A percentile compares a stretch with the other conserved stretches of the same genome.
These are phyloP conservation scores for Berkeleyomyces basicola DNA, from an alignment of 2,329 filamentous ascomycete species.

Conservation along the genomic window DNA sequence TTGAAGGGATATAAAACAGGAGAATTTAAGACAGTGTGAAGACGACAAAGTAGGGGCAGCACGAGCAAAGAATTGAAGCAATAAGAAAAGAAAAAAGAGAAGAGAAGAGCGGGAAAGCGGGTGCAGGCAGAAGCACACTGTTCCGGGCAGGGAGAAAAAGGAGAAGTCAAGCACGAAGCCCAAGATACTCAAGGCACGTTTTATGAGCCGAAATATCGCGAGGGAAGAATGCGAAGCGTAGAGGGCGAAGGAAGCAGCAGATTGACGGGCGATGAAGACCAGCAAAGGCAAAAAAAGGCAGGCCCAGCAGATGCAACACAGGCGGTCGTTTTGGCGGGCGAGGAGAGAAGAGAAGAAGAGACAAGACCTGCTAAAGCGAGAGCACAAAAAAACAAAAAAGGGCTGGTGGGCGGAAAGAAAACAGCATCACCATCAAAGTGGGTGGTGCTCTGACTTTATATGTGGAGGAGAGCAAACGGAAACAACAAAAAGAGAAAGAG, in stretches of 20 bases:
- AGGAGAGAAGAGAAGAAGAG: conserved; percentile 1
- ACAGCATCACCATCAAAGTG: neutral
- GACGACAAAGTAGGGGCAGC: neutral
- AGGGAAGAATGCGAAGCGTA: too few species aligned
- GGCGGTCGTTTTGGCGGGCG: neutral
- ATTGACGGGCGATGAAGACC: neutral
- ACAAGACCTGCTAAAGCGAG: neutral
- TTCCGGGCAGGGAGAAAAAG: neutral
- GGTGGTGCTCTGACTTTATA: neutral
- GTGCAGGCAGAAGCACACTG: neutral
- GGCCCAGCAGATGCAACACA: neutral
- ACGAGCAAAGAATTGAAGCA: neutral
- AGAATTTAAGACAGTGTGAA: neutral
- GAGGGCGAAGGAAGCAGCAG: neutral
- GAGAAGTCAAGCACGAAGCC: neutral
- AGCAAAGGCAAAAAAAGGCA: conserved; percentile 15
- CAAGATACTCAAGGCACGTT: neutral
- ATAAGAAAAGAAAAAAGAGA: neutral
- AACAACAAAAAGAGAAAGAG: neutral
- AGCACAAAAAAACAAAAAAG: neutral
- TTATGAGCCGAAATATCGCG: too few species aligned
- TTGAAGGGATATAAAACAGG: neutral
- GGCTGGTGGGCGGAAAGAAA: neutral
- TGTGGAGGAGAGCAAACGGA: neutral
- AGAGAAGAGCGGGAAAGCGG: neutral